Evolutionary conservation across 257 asterid genomes (phyloP).

Genomic region (Anisodus tanguticus): DNA sequence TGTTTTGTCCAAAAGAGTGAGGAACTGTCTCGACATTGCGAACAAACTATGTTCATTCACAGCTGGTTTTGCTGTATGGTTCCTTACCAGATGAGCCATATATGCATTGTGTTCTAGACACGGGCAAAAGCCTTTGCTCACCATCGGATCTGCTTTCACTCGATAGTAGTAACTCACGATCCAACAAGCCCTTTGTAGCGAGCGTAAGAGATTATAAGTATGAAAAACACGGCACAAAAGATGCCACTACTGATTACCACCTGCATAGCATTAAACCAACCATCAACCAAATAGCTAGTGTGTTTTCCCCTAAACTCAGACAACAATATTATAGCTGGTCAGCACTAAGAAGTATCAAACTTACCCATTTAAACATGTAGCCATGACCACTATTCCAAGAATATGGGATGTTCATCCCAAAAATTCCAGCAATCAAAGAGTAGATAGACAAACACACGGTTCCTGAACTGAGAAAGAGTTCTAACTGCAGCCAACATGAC

Average conservation of each 20-base stretch:
- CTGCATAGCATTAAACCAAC: conserved; percentile 42
- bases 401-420: conserved; percentile 93
- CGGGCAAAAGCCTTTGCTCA: background rate
- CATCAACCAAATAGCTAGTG: background rate
- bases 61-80: background rate
- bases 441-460: conserved; percentile 63
- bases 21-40: background rate
- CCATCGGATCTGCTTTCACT: background rate
- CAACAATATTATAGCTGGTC: background rate
- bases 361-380: conserved; percentile 91
- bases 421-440: conserved; percentile 71
- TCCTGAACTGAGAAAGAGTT: conserved; percentile 87
- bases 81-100: background rate
- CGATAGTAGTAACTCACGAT: conserved; percentile 44
- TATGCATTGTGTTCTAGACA: background rate
- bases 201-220: conserved; percentile 64
- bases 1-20: conserved; percentile 5
- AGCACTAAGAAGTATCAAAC: conserved; percentile 16
- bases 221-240: conserved; percentile 44
- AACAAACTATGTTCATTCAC: background rate
- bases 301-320: background rate
- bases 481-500: conserved; percentile 60
- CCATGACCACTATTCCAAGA: conserved; percentile 65
- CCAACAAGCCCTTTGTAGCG: conserved; percentile 82
- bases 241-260: conserved; percentile 51